Evolutionary conservation across 1,284 basidiomycete species (phyloP), one percentile per base, ranked within the genome.

Genomic region (Fomitopsis pinicola): DNA sequence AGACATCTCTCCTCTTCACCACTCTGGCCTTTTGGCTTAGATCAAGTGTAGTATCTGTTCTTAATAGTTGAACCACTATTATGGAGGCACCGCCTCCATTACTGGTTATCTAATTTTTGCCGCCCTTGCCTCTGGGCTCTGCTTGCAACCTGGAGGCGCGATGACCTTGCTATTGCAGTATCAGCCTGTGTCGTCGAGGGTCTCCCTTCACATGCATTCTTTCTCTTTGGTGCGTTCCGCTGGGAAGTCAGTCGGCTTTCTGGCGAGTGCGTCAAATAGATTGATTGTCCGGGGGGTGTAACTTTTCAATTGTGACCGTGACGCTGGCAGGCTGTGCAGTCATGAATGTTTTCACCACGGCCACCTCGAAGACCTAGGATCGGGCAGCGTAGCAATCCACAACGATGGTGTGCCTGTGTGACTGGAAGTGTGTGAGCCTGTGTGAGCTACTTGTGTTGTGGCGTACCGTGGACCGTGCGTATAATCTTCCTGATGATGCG

Each of bases 11-110:
- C 62, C 58, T 69, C 69, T 66, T 68, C 79, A 89, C 87, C 88
- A 89, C 89, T 93, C 87, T 92, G 91, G 87, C 91, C 91, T 89
- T 90, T 91, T 91, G 91, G 91, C 88, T 92, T 94, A 91, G 91
- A 92, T 91, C 90, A 93, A 92, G 91, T 93, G 91, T 93, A 92
- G 91, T 92, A 92, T 90, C 87, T 90, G 88, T 90, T 89, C 88
- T 90, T 89, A 87, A 87, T 85, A 86, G 85, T 85, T 86, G 86
- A 86, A 86, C 82, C 83, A 84, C 84, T 86, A 85, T 85, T 85
- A 85, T 78, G 76, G 70, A 69, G 76, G 73, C 65, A 66, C 62
- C 63, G 63, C 59, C 61, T 60, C 62, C 60, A 64, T 66, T 63
- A 55, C 62, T 66, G 65, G 63, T 66, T 64, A 64, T 66, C 62